These are phyloP conservation scores for Mucor plumbeus DNA, from an alignment of 371 early-diverging fungal genomes.

Conservation along the genomic window DNA sequence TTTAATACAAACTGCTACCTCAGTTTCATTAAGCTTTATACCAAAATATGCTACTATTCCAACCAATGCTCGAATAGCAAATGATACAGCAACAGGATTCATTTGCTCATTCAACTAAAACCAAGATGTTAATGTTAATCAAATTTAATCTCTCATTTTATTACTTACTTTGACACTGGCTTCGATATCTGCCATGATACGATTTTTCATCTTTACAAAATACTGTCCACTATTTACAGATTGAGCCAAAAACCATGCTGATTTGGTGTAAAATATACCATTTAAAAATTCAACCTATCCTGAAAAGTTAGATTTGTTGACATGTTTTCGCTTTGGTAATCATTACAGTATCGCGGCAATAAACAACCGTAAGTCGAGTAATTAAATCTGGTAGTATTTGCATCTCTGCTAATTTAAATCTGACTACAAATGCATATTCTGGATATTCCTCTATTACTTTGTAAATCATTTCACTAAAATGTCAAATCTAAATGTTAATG, in stretches of 20 bases:
- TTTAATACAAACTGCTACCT: slow-evolving; percentile 29
- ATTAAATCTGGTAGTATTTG: slow-evolving; percentile 46
- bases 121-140: not conserved
- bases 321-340: too few relatives aligned
- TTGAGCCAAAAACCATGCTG: slow-evolving; percentile 50
- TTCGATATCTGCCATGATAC: slow-evolving; percentile 34
- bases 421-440: slow-evolving; percentile 28
- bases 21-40: slow-evolving; percentile 38
- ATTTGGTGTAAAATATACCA: slow-evolving; percentile 37
- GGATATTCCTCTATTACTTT: slow-evolving; percentile 38
- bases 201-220: slow-evolving; percentile 41
- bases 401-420: slow-evolving; percentile 41
- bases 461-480: slow-evolving; percentile 45
- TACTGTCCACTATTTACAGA: slow-evolving; percentile 35
- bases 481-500: not conserved
- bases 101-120: not conserved
- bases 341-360: slow-evolving; percentile 43
- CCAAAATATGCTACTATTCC: slow-evolving; percentile 51
- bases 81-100: slow-evolving; percentile 18
- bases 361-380: slow-evolving; percentile 39
- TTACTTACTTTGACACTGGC: not conserved
- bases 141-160: not conserved
- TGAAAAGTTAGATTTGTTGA: too few relatives aligned
- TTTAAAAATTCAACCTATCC: slow-evolving; percentile 43
- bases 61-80: slow-evolving; percentile 42